These are phyloP conservation scores for Aspergillus oerlinghausenensis DNA, from an alignment of 2,329 filamentous ascomycete genomes.

Conservation along the genomic window DNA sequence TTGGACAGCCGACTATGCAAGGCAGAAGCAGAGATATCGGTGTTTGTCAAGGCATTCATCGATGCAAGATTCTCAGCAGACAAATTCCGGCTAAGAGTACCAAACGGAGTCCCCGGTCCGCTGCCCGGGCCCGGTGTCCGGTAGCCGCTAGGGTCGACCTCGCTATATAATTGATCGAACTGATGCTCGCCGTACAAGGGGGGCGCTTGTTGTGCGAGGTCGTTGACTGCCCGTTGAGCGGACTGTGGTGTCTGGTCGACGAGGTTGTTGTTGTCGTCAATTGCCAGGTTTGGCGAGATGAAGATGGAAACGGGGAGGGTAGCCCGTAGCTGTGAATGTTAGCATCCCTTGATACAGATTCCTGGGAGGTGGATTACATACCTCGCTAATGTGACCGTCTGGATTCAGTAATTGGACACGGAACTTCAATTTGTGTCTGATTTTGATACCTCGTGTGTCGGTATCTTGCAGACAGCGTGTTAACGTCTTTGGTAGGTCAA, in stretches of 20 bases:
- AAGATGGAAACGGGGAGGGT: constrained; percentile 89
- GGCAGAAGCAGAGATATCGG: constrained; percentile 56
- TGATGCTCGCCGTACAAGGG: constrained; percentile 88
- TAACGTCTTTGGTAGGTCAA: constrained; percentile 74
- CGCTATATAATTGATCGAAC: constrained; percentile 85
- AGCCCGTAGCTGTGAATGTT: constrained; percentile 64
- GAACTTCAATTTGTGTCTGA: constrained; percentile 88
- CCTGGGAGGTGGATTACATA: constrained; percentile 34
- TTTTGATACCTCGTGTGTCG: constrained; percentile 82
- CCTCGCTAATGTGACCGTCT: constrained; percentile 89
- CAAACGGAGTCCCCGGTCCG: constrained; percentile 75
- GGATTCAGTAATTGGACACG: constrained; percentile 90
- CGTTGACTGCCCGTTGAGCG: constrained; percentile 47
- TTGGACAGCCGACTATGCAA: constrained; percentile 65
- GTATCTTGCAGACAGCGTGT: constrained; percentile 84
- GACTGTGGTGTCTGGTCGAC: constrained; percentile 55
- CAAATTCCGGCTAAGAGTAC: constrained; percentile 62
- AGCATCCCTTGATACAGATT: constrained; percentile 1
- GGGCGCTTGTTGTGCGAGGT: constrained; percentile 67
- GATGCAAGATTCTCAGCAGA: constrained; percentile 76
- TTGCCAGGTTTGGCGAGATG: constrained; percentile 87
- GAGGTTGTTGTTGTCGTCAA: constrained; percentile 82
- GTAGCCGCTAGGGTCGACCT: constrained; percentile 75
- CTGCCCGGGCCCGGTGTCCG: constrained; percentile 65
- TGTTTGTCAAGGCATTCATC: constrained; percentile 47